phyloP scores from a whole-genome alignment of 345 rosid genomes.

The Citrus sp. region DNA sequence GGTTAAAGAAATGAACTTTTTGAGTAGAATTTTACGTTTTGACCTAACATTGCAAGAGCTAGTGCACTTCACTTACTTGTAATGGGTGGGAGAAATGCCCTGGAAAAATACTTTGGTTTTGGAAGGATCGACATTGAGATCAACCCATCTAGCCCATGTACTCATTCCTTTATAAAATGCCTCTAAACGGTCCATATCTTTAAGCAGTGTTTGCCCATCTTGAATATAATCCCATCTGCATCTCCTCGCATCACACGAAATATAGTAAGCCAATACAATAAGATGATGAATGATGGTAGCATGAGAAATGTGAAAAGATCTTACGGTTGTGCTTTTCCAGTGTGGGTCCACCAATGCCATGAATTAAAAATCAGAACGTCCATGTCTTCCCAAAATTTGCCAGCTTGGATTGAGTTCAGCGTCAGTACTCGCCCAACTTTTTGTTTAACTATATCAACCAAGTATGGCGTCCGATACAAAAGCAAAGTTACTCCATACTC shows the following conservation, averaged over 20 bases:
- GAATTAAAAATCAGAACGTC: conserved; percentile 83
- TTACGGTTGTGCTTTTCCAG: conserved; percentile 63
- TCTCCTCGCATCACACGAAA: background rate
- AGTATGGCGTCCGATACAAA: conserved; percentile 74
- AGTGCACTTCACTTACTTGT: conserved; percentile 43
- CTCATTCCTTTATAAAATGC: conserved; percentile 70
- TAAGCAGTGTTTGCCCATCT: conserved; percentile 41
- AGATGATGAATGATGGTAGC: background rate
- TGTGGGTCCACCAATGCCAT: conserved; percentile 98
- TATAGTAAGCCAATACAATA: background rate
- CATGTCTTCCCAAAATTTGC: conserved; percentile 77
- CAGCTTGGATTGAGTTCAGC: conserved; percentile 57
- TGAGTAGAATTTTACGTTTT: background rate
- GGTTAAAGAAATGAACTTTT: background rate
- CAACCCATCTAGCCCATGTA: conserved; percentile 89
- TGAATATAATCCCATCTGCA: conserved; percentile 82
- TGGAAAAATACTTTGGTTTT: conserved; percentile 84
- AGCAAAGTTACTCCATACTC: conserved; percentile 60
- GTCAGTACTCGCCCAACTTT: conserved; percentile 59
- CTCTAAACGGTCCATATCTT: conserved; percentile 73
- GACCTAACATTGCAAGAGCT: background rate
- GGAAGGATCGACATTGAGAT: conserved; percentile 56
- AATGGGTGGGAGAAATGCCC: conserved; percentile 94
- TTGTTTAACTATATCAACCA: conserved; percentile 71
- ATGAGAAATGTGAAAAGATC: background rate